phyloP scores from a whole-genome alignment of 2,329 filamentous ascomycete genomes.

The Colletotrichum caudatum region DNA sequence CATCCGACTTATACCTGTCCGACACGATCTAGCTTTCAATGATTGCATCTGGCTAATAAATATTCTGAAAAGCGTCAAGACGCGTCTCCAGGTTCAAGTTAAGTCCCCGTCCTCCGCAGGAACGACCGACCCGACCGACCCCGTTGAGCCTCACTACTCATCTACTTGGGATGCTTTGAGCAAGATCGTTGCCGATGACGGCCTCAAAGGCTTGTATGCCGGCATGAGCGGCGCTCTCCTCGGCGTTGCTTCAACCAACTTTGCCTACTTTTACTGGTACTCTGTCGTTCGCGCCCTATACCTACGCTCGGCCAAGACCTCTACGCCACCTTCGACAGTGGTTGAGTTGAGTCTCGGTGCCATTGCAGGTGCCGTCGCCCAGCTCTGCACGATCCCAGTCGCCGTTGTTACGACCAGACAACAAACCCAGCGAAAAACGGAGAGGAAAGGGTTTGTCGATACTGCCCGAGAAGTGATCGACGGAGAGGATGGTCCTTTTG shows the following conservation, averaged over 20 bases:
- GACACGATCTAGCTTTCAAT: background rate
- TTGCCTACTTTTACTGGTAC: conserved; percentile 99
- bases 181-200: conserved; percentile 86
- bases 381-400: conserved; percentile 96
- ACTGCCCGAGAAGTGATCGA: conserved; percentile 91
- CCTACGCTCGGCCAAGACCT: conserved; percentile 66
- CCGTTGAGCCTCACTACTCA: conserved; percentile 78
- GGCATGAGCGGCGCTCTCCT: conserved; percentile 89
- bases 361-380: conserved; percentile 87
- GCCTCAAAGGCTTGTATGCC: conserved; percentile 84
- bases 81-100: conserved; percentile 93
- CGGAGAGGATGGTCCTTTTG: conserved; percentile 88
- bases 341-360: conserved; percentile 89
- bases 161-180: conserved; percentile 89
- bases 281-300: conserved; percentile 88
- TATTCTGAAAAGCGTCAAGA: conserved; percentile 80
- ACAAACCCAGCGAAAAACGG: conserved; percentile 87
- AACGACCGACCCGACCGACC: conserved; percentile 56
- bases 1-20: background rate
- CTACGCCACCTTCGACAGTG: conserved; percentile 76
- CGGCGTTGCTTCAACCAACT: conserved; percentile 96
- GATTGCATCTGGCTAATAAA: conserved; percentile 34
- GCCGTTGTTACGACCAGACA: conserved; percentile 95
- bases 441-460: conserved; percentile 87
- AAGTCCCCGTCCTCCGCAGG: conserved; percentile 67